Evolutionary conservation across 805 yeast genomes (phyloP).

Genomic region (Nakazawaea molendinolei): DNA sequence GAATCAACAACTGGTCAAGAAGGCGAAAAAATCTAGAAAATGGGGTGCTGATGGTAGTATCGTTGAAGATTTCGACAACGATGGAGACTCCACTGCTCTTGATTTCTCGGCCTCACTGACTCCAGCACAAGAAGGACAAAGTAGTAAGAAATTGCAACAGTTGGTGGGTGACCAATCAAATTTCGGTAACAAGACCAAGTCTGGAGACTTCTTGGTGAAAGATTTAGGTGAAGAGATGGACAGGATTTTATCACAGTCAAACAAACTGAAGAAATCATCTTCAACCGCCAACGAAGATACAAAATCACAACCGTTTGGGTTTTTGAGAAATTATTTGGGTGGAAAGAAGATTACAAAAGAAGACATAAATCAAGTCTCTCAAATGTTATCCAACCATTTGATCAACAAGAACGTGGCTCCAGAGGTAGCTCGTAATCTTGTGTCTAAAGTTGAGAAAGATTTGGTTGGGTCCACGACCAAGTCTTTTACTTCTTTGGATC

Average conservation of each 20-base stretch:
- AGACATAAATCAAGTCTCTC: slow-evolving; percentile 60
- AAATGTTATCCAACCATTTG: slow-evolving; percentile 66
- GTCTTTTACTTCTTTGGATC: slow-evolving; percentile 66
- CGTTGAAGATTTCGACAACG: slow-evolving; percentile 34
- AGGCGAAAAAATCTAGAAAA: slow-evolving; percentile 43
- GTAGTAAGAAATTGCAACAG: slow-evolving; percentile 19
- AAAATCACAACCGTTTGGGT: slow-evolving; percentile 43
- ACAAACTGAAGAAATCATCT: slow-evolving; percentile 4
- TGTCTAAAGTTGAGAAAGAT: slow-evolving; percentile 62
- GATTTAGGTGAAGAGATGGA: slow-evolving; percentile 52
- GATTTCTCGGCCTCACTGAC: slow-evolving; percentile 45
- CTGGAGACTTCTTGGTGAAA: slow-evolving; percentile 60
- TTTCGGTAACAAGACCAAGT: slow-evolving; percentile 35
- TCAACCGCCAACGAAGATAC: slow-evolving; percentile 15
- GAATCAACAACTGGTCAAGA: slow-evolving; percentile 14
- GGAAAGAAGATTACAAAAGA: slow-evolving; percentile 58
- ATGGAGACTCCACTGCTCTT: slow-evolving; percentile 30
- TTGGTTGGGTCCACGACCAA: slow-evolving; percentile 68
- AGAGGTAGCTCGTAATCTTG: slow-evolving; percentile 69
- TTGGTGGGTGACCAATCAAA: slow-evolving; percentile 31
- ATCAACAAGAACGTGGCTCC: slow-evolving; percentile 88
- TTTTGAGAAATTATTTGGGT: slow-evolving; percentile 56
- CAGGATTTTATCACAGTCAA: slow-evolving; percentile 25
- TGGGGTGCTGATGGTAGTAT: slow-evolving; percentile 63
- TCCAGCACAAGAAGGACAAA: slow-evolving; percentile 15